A percentile compares a stretch with the other conserved stretches of the same genome.
Evolutionary conservation across 2,329 filamentous ascomycete species (phyloP).

Genomic region (Cercospora sp.): DNA sequence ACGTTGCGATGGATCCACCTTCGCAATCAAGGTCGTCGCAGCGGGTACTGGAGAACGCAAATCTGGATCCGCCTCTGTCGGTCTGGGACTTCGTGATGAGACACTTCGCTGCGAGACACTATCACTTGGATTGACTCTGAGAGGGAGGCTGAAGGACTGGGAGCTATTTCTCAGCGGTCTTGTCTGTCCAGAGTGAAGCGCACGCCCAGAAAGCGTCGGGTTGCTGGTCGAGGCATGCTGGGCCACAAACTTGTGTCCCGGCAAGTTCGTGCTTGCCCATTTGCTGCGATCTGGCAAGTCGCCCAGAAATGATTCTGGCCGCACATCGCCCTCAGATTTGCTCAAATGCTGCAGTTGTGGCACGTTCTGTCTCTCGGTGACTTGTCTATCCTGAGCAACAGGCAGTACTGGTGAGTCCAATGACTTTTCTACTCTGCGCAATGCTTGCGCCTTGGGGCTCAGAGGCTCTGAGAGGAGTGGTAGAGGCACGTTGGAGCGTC

Average conservation of each 20-base stretch:
- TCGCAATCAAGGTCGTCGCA: slow-evolving; percentile 31
- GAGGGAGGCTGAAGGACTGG: slow-evolving; percentile 36
- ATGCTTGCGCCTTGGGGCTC: background rate
- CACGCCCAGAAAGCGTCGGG: slow-evolving; percentile 1
- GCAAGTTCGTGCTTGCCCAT: slow-evolving; percentile 25
- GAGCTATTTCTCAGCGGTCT: slow-evolving; percentile 23
- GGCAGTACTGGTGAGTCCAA: slow-evolving; percentile 23
- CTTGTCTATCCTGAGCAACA: background rate
- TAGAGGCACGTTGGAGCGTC: slow-evolving; percentile 30
- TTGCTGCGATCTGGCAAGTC: slow-evolving; percentile 29
- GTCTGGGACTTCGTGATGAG: slow-evolving; percentile 14
- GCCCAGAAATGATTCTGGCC: slow-evolving; percentile 34
- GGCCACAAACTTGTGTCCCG: background rate
- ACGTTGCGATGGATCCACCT: slow-evolving; percentile 23
- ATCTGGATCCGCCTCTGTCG: slow-evolving; percentile 20
- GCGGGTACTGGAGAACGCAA: slow-evolving; percentile 28
- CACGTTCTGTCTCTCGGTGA: slow-evolving; percentile 17
- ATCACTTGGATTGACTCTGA: slow-evolving; percentile 41
- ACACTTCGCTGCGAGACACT: slow-evolving; percentile 13
- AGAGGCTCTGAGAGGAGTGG: background rate
- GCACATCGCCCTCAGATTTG: slow-evolving; percentile 15
- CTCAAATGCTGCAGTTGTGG: slow-evolving; percentile 20
- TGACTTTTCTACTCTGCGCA: slow-evolving; percentile 7
- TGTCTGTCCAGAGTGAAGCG: slow-evolving; percentile 3
- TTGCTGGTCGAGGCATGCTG: slow-evolving; percentile 8